Evolutionary conservation across 192 early-diverging fungal genomes (phyloP), one percentile per base, ranked within the genome.

Genomic region (Coemansia sp.): DNA sequence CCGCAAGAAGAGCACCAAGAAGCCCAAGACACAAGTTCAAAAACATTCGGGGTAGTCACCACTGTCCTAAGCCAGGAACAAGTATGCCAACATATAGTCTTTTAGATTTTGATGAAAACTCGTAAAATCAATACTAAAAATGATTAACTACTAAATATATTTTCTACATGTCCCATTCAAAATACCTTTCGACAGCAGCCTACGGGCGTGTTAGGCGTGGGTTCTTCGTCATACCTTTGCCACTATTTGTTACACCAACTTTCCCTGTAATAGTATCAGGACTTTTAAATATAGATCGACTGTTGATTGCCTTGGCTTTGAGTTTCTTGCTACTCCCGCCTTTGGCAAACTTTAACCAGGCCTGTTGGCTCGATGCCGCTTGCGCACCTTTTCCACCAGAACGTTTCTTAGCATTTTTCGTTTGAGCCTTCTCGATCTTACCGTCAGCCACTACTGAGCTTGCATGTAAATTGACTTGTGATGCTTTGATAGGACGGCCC

Each of bases 301-400:
- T 49, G 61, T 82, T 82, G 58, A 82, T 77, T 8, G 80, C 71
- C 64, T 73, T 73, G 62, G 69, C 74, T 41, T 69, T 67, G 34
- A 72, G 69, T 62, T 69, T 74, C 58, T 77, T 82, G 23, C 60
- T 49, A 58, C 41, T 26, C 2, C 49, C 49, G 23, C 71, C 71
- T 24, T 67, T 68, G 27, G 71, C 71, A 34, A 82, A 82, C 31
- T 74, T 68, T 23, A 78, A 63, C 81, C 81, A 82, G 7, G 81
- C 67, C 49, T 78, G 75, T 64, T 82, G 81, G 23, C 64, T 28
- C 8, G 63, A 47, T 10, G 64, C 59, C 31, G 47, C 71, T 21
- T 27, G 22, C 22, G 49, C 56, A 28, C 28, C 28, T 30, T 52
- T 58, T 7, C 47, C 53, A 22, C 25, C 27, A 12, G 26, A 50